Conservation (phyloP, 768 basidiomycete species). For the Suillus lakei region DNA sequence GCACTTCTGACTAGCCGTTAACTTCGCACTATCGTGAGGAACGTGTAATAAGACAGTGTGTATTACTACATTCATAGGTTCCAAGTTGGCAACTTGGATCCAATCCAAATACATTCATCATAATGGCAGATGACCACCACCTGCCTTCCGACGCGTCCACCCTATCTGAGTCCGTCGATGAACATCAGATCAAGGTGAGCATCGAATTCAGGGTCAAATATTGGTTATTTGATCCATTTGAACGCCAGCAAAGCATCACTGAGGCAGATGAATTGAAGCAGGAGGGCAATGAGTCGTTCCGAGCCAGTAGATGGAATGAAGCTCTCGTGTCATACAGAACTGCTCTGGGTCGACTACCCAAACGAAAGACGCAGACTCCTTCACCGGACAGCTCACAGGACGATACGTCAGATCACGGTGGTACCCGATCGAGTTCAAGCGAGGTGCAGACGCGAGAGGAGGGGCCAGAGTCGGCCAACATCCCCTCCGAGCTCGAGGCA, state of each 20-base stretch:
- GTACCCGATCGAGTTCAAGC: slow-evolving; percentile 14
- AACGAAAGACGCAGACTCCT: slow-evolving; percentile 35
- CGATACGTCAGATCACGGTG: slow-evolving; percentile 3
- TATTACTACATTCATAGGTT: neutral
- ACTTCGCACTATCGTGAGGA: neutral
- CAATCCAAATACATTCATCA: neutral
- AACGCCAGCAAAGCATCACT: slow-evolving; percentile 46
- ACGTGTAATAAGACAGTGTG: neutral
- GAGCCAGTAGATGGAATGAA: slow-evolving; percentile 64
- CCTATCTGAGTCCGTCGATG: neutral
- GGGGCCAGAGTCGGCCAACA: slow-evolving; percentile 17
- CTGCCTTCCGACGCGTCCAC: slow-evolving; percentile 1
- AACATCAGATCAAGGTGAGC: slow-evolving; percentile 1
- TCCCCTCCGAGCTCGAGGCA: slow-evolving; percentile 41
- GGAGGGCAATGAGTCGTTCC: slow-evolving; percentile 79
- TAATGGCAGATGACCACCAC: slow-evolving; percentile 7
- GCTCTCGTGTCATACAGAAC: slow-evolving; percentile 73
- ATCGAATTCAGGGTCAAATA: neutral
- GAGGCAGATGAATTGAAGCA: slow-evolving; percentile 68
- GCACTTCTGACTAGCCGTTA: neutral
- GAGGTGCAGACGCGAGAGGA: slow-evolving; percentile 17
- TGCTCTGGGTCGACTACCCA: slow-evolving; percentile 71
- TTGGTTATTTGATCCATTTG: slow-evolving; percentile 9
- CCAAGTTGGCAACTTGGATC: neutral
- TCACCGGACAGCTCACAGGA: slow-evolving; percentile 26